phyloP scores from a whole-genome alignment of 2,329 filamentous ascomycete genomes.

The Chaetothyriales sp. region DNA sequence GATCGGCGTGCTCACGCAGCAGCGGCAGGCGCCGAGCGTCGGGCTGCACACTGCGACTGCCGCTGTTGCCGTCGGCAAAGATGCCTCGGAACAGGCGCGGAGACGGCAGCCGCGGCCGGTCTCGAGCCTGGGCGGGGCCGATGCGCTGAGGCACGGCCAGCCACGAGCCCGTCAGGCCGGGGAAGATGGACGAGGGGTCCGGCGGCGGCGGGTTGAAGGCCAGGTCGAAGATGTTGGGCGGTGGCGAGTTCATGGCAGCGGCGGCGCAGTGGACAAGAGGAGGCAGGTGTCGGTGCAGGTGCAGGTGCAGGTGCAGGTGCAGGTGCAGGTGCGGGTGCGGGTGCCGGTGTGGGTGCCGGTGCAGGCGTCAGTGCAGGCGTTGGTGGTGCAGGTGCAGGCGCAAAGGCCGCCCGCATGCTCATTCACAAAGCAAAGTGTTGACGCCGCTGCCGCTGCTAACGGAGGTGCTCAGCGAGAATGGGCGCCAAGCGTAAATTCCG shows the following conservation, averaged over 20 bases:
- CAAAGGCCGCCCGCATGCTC: not conserved
- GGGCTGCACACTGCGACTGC: not conserved
- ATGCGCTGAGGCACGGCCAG: not conserved
- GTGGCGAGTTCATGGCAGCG: not conserved
- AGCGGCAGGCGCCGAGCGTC: not conserved
- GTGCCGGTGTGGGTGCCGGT: not conserved
- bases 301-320: not conserved
- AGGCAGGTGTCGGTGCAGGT: not conserved
- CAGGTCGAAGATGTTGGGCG: not conserved
- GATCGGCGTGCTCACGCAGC: not conserved
- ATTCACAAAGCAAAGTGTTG: no score
- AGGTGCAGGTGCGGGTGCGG: not conserved
- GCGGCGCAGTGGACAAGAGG: not conserved
- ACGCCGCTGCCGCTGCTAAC: no score
- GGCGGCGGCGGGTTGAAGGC: not conserved
- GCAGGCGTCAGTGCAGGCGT: not conserved
- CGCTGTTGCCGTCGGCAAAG: conserved; percentile 3
- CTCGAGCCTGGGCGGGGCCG: not conserved
- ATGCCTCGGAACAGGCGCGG: conserved; percentile 14
- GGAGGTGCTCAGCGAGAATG: no score
- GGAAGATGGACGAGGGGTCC: not conserved
- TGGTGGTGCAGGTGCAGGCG: not conserved
- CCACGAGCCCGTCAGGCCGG: not conserved
- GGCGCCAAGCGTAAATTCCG: not conserved
- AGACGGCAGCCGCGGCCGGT: conserved; percentile 8